Evolutionary conservation across 169 alveolate species (phyloP).

Genomic region (Neospora caninum): DNA sequence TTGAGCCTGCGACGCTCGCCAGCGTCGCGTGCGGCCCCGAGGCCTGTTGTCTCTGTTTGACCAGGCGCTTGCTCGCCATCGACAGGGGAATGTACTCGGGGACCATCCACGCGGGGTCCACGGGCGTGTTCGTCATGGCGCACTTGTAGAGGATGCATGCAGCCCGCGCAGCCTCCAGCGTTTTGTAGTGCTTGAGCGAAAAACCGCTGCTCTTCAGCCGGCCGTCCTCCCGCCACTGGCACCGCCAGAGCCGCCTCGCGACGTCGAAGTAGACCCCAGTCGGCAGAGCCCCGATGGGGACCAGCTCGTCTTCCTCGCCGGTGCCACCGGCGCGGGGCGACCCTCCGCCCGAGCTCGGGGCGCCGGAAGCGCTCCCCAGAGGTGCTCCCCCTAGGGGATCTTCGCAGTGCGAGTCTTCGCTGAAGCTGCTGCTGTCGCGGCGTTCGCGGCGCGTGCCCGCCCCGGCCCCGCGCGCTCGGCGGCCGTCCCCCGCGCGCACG

Average conservation of each 20-base stretch:
- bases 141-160: slow-evolving; percentile 87
- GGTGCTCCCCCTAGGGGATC: background rate
- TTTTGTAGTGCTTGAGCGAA: slow-evolving; percentile 82
- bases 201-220: slow-evolving; percentile 87
- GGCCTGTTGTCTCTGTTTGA: background rate
- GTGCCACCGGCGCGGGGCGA: background rate
- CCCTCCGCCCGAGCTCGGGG: slow-evolving; percentile 10
- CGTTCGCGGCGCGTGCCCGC: background rate
- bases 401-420: background rate
- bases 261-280: slow-evolving; percentile 90
- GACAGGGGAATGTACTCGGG: slow-evolving; percentile 13
- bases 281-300: slow-evolving; percentile 69
- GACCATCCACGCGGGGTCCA: slow-evolving; percentile 85
- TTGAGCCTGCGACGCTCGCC: no score
- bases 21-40: background rate
- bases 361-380: background rate
- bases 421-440: slow-evolving; percentile 20
- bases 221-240: slow-evolving; percentile 91
- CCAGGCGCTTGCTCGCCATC: slow-evolving; percentile 19
- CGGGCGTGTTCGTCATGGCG: slow-evolving; percentile 84
- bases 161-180: slow-evolving; percentile 86
- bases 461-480: background rate
- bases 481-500: background rate
- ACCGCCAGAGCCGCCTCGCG: slow-evolving; percentile 87
- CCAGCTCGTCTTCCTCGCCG: slow-evolving; percentile 31